Base-by-base conservation (phyloP, 495 filamentous ascomycete species). In the Annulohypoxylon stygium region DNA sequence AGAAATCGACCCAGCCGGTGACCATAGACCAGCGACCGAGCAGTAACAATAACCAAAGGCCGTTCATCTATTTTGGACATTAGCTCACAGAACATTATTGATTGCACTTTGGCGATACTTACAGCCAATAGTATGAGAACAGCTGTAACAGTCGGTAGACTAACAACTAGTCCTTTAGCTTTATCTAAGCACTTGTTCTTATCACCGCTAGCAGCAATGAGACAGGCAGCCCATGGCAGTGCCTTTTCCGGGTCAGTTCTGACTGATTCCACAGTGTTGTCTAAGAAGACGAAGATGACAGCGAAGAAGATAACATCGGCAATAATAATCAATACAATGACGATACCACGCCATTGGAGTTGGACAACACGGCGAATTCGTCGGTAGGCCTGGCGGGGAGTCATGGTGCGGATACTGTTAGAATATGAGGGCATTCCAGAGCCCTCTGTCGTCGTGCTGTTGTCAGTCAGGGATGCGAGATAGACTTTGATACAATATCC, bases 401-500 rank as follows among this genome's bases (percentile, higher is more conserved):
- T 94, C 69, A 94, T 87, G 37, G 93, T 95, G 76, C 91, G 90
- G 47, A 96, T 83, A 79, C 94, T 97, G 70, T 87, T 87, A 20
- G 88, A 86, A 80, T 97, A 94, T 1, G 93, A 93, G 4, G 92
- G 93, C 18, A 96, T 82, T 12, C 85, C 88, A 10, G 93, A 93
- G 79, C 88, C 90, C 71, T 87, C 89, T 34, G 90, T 92, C 4
- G 90, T 89, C 37, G 88, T 83, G 60, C 86, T 86, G 72, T 89
- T 90, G 78, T 93, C 90, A 75, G 92, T 88, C 75, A 95, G 88
- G 53, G 97, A 89, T 14, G 94, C 90, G 75, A 99, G 84, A 77
- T 99, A 99, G 65, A 99, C 92, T 72, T 97, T 91, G 78, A 97
- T 92, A 80, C 96, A 98, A 83, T 99, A 98, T 30, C 84, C 91